Percentiles rank a stretch among this genome's conserved stretches.
Evolutionary conservation across 257 asterid genomes (phyloP).

Genomic region (Galeopsis tetrahit): DNA sequence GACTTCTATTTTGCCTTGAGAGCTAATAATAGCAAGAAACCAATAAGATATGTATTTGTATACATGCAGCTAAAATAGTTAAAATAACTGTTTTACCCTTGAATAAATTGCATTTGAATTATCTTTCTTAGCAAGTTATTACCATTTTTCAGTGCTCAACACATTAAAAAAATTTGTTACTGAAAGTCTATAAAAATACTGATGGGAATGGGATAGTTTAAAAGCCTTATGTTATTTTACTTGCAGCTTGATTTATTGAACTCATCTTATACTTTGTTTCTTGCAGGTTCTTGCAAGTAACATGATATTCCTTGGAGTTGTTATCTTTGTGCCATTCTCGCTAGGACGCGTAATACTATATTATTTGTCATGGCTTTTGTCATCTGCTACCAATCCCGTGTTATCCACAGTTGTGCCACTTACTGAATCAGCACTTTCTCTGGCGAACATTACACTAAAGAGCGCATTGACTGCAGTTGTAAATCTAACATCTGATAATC

Average conservation of each 20-base stretch:
- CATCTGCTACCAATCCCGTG: conserved; percentile 82
- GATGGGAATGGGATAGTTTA: background rate
- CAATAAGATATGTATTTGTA: background rate
- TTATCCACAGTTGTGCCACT: conserved; percentile 80
- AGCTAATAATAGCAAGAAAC: conserved; percentile 12
- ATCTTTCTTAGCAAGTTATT: conserved; percentile 2
- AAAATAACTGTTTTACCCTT: background rate
- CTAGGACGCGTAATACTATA: conserved; percentile 76
- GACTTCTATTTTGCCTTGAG: background rate
- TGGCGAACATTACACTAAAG: conserved; percentile 81
- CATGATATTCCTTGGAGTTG: conserved; percentile 95
- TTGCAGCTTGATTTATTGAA: conserved; percentile 9
- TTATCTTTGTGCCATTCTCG: conserved; percentile 85
- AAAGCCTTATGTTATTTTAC: background rate
- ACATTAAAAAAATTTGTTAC: background rate
- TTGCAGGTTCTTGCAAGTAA: conserved; percentile 98
- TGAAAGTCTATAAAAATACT: background rate
- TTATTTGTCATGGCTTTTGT: conserved; percentile 73
- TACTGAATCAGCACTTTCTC: conserved; percentile 83
- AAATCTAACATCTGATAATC: conserved; percentile 74
- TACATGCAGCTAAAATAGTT: background rate
- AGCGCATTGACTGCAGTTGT: conserved; percentile 77
- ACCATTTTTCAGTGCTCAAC: background rate
- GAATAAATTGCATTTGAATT: conserved; percentile 11
- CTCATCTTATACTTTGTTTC: conserved; percentile 26